Base-by-base conservation (phyloP, 1,139 yeast genomes). In the Saccharomyces pastorianus region DNA sequence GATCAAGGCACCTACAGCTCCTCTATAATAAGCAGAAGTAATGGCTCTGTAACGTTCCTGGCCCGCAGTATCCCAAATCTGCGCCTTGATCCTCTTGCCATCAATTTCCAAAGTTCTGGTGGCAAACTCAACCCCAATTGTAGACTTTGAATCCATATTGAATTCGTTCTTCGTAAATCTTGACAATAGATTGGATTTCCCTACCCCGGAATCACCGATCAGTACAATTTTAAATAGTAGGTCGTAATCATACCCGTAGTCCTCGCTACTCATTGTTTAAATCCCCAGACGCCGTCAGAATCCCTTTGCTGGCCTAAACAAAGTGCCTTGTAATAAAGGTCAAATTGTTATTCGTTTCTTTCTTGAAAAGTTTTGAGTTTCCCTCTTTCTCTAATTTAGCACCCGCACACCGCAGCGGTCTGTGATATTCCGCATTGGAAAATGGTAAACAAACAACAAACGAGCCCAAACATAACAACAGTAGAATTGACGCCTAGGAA, bases 61-160 rank as follows among this genome's bases (percentile, higher is more conserved):
- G 57, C 99, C 99, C 2, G 99, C 99, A 31, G 99, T 93, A 72
- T 93, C 99, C 99, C 99, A 93, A 68, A 93, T 90, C 73, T 95
- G 99, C 9, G 98, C 97, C 73, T 93, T 93, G 67, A 95, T 90
- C 69, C 95, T 80, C 73, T 91, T 91, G 56, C 95, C 96, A 65
- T 93, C 98, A 55, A 93, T 91, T 65, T 88, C 95, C 55, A 93
- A 83, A 2, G 98, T 91, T 71, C 97, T 81, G 44, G 98, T 93
- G 51, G 98, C 98, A 76, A 93, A 93, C 72, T 93, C 99, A 50
- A 93, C 99, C 51, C 99, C 99, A 66, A 93, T 93, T 29, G 99
- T 93, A 53, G 96, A 86, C 71, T 95, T 85, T 46, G 95, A 85
- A 71, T 93, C 98, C 62, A 91, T 80, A 73, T 91, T 90, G 76